Evolutionary conservation across 805 yeast genomes (phyloP).

Genomic region (Starmerella asiatica): DNA sequence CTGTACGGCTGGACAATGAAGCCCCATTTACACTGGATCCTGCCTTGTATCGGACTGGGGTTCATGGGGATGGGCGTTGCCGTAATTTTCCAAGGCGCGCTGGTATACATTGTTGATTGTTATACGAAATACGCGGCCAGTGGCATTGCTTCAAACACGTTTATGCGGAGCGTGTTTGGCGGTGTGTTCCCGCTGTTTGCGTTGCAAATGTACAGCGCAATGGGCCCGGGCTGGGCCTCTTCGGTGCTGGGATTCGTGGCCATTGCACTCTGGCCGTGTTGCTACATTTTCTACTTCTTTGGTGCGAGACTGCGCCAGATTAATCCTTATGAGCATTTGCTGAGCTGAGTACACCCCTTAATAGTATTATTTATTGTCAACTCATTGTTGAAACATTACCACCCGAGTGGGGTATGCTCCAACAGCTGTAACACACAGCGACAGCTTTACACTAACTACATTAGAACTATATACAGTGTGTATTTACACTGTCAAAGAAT

Average conservation of each 20-base stretch:
- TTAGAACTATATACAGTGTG: too few relatives aligned
- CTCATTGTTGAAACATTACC: too few relatives aligned
- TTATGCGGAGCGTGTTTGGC: conserved; percentile 44
- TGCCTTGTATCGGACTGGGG: conserved; percentile 43
- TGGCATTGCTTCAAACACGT: conserved; percentile 47
- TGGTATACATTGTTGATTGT: conserved; percentile 51
- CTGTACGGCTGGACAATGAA: conserved; percentile 51
- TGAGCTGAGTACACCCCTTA: too few relatives aligned
- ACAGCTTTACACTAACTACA: too few relatives aligned
- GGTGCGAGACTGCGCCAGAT: conserved; percentile 28
- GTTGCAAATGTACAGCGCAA: conserved; percentile 38
- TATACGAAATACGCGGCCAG: conserved; percentile 48
- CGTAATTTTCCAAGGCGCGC: conserved; percentile 45
- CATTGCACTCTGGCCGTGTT: conserved; percentile 35
- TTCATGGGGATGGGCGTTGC: conserved; percentile 42
- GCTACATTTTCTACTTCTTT: conserved; percentile 40
- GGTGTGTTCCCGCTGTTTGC: conserved; percentile 57
- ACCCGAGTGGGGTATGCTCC: too few relatives aligned
- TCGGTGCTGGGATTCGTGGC: conserved; percentile 37
- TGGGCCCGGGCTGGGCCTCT: conserved; percentile 46
- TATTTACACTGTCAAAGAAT: too few relatives aligned
- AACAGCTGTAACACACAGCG: too few relatives aligned
- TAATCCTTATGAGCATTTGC: conserved; percentile 17
- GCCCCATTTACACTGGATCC: conserved; percentile 36
- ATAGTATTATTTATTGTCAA: not conserved